Conservation (phyloP, 176 grass and related monocot genomes). For the Otatea glauca region DNA sequence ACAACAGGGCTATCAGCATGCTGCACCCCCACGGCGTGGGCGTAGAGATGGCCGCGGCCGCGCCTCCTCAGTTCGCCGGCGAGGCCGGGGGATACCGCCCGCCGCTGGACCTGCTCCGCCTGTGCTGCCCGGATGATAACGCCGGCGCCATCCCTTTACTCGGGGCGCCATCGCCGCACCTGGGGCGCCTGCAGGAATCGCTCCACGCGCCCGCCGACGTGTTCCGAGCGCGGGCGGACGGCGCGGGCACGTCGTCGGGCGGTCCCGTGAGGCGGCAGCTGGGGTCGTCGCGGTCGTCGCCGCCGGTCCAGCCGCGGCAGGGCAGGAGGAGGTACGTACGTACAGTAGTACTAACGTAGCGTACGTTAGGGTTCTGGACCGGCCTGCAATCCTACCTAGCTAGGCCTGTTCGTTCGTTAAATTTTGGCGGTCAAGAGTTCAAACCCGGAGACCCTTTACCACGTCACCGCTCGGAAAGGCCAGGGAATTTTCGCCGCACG, state of each 20-base stretch:
- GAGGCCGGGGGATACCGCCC: neutral
- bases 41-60: neutral
- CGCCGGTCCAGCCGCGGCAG: conserved; percentile 40
- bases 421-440: conserved; percentile 51
- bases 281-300: conserved; percentile 17
- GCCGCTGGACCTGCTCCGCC: conserved; percentile 24
- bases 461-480: conserved; percentile 38
- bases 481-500: conserved; percentile 53
- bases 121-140: neutral
- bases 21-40: neutral
- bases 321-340: conserved; percentile 49
- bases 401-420: neutral
- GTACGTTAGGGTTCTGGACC: conserved; percentile 36
- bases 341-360: neutral
- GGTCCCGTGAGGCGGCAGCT: conserved; percentile 13
- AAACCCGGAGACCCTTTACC: conserved; percentile 51
- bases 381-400: neutral
- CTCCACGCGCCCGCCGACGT: neutral
- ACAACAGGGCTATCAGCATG: conserved; percentile 29
- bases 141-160: neutral
- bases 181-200: conserved; percentile 2
- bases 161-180: neutral
- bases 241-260: conserved; percentile 1
- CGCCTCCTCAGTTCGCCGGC: neutral
- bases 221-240: neutral